Evolutionary conservation across 176 grass and related monocot genomes (phyloP), one percentile per base, ranked within the genome.

Genomic region (Elymus sibiricus): DNA sequence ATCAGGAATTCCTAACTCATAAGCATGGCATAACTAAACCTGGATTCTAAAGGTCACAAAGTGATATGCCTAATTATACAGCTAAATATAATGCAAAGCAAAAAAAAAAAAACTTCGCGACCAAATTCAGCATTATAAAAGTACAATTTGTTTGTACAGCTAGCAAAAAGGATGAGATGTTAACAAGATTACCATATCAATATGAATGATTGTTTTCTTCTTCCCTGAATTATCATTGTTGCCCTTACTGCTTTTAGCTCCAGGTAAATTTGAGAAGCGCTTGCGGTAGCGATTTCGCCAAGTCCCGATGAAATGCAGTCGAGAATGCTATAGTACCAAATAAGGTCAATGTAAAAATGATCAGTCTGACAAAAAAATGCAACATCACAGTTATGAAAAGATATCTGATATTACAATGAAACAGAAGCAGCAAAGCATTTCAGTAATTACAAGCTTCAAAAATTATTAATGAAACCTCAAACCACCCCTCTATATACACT

Each of bases 231-330:
- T 65, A 66, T 66, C 63, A 82, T 61, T 70, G 77, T 86, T 92
- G 2, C 17, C 35, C 81, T 85, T 92, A 49, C 77, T 92, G 81
- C 83, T 89, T 84, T 91, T 86, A 85, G 46, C 61, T 66, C 84
- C 82, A 70, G 62, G 62, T 22, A 93, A 84, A 83, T 89, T 94
- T 64, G 91, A 95, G 80, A 95, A 94, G 32, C 85, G 89, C 76
- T 95, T 89, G 7, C 93, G 87, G 28, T 98, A 98, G 15, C 95
- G 85, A 82, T 98, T 98, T 87, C 95, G 92, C 95, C 95, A 98
- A 68, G 91, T 98, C 79, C 95, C 95, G 92, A 98, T 95, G 79
- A 98, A 98, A 91, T 98, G 95, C 76, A 98, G 70, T 83, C 95
- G 87, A 64, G 95, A 98, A 81, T 91, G 82, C 95, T 98, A 74